phyloP scores from a whole-genome alignment of 805 yeast genomes.

The Metschnikowia aberdeeniae region DNA sequence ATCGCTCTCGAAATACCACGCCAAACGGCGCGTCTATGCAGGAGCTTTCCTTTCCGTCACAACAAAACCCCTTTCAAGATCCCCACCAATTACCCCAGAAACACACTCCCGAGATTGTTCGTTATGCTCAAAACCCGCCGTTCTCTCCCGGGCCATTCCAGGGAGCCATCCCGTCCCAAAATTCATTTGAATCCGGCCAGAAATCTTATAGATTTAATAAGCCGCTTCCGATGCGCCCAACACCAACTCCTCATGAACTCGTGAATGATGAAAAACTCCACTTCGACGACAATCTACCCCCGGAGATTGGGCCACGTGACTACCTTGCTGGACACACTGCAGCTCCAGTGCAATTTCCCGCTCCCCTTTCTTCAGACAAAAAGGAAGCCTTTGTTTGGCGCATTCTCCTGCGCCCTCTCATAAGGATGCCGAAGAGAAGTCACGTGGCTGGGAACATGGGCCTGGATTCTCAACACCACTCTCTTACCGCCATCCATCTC shows the following conservation, averaged over 20 bases:
- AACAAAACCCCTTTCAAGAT: too few relatives aligned
- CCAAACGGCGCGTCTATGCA: slow-evolving; percentile 18
- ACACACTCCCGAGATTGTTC: too few relatives aligned
- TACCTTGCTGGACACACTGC: not conserved
- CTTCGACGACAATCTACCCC: not conserved
- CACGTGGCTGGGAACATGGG: too few relatives aligned
- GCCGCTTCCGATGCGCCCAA: not conserved
- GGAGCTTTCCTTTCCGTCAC: not conserved
- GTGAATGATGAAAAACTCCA: too few relatives aligned
- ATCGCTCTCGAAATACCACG: slow-evolving; percentile 30
- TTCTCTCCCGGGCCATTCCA: too few relatives aligned
- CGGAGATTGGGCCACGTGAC: not conserved
- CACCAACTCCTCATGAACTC: not conserved
- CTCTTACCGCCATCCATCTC: slow-evolving; percentile 26
- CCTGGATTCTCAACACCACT: slow-evolving; percentile 3
- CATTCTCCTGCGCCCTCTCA: too few relatives aligned
- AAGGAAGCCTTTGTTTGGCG: too few relatives aligned
- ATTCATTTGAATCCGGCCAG: not conserved
- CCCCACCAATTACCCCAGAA: too few relatives aligned
- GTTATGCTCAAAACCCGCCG: too few relatives aligned
- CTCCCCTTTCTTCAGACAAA: too few relatives aligned
- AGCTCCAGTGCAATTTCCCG: not conserved
- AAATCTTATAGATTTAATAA: not conserved
- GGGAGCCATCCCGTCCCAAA: not conserved
- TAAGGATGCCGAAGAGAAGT: too few relatives aligned